Base-by-base conservation (phyloP, 371 early-diverging fungal genomes). In the Mortierella sp. region DNA sequence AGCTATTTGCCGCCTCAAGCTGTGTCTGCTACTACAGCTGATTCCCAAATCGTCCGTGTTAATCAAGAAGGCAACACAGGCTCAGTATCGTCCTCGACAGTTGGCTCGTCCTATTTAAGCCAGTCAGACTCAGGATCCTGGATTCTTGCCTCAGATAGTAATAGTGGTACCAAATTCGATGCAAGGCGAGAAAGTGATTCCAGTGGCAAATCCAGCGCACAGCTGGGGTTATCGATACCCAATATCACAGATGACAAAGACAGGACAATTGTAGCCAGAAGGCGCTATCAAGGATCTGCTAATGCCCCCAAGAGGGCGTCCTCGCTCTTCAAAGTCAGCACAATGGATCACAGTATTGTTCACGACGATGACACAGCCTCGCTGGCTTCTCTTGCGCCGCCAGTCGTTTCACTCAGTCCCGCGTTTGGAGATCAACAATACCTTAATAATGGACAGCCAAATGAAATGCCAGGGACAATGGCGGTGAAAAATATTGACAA, bases 341-440 rank as follows among this genome's bases (percentile, higher is more conserved):
- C 76, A n/a, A 71, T 74, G 30, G 84, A 83, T 39, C 83, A 74
- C 26, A 77, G 77, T 18, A 74, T 84, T 45, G 54, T 73, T 28
- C 75, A 83, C 16, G 74, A 76, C 55, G 79, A 81, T 43, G 73
- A 76, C 18, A 22, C 73, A 5, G 72, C 78, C 5, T 70, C 84
- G 11, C 69, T 75, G 0, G 67, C 83, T 28, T 72, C 84, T 0
- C 45, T 78, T 0, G 84, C 84, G 1, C 85, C 85, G 3, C 80
- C 85, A 1, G 75, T 85, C 30, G 75, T 85, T 10, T 83, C 84
- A 18, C 72, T 78, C 52, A 79, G 79, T 24, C 73, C 85, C 4
- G 79, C 73, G 0, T 83, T 83, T 69, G 85, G 81, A 14, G 80
- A 76, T 66, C 68, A 70, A 22, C 63, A 65, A 2, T 26, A 35